These are phyloP conservation scores for Coemansia sp. DNA, from an alignment of 192 early-diverging fungal species.

Conservation along the genomic window DNA sequence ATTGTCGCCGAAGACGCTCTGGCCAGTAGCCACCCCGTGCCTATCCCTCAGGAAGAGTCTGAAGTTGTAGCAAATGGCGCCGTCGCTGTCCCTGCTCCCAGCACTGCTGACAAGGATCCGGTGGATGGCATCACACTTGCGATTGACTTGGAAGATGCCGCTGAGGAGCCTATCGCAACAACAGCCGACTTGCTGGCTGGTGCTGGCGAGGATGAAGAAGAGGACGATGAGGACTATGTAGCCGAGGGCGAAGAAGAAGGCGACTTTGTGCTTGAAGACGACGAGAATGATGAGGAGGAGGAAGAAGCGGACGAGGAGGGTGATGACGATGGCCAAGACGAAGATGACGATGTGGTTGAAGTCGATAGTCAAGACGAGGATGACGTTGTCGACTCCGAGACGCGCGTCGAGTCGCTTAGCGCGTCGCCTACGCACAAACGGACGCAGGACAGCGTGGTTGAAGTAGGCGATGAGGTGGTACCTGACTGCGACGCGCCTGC, in stretches of 20 bases:
- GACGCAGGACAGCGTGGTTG: background rate
- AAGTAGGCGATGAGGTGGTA: background rate
- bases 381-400: background rate
- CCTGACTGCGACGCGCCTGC: conserved; percentile 11
- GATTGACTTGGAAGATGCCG: conserved; percentile 1
- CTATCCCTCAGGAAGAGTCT: background rate
- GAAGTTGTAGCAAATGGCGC: background rate
- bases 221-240: conserved; percentile 46
- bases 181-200: conserved; percentile 30
- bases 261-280: conserved; percentile 39
- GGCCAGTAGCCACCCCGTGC: background rate
- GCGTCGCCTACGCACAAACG: conserved; percentile 14
- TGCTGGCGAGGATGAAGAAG: conserved; percentile 21
- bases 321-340: conserved; percentile 7
- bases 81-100: background rate
- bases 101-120: conserved; percentile 2
- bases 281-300: conserved; percentile 16
- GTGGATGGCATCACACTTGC: background rate
- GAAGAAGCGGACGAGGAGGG: conserved; percentile 22
- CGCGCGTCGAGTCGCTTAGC: conserved; percentile 9
- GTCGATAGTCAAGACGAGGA: conserved; percentile 17
- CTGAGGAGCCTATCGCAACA: conserved; percentile 1
- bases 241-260: conserved; percentile 39
- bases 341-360: conserved; percentile 33
- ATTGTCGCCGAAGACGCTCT: conserved; percentile 25